Conservation (phyloP, 2,329 filamentous ascomycete species). For the Hansfordia pulvinata region DNA sequence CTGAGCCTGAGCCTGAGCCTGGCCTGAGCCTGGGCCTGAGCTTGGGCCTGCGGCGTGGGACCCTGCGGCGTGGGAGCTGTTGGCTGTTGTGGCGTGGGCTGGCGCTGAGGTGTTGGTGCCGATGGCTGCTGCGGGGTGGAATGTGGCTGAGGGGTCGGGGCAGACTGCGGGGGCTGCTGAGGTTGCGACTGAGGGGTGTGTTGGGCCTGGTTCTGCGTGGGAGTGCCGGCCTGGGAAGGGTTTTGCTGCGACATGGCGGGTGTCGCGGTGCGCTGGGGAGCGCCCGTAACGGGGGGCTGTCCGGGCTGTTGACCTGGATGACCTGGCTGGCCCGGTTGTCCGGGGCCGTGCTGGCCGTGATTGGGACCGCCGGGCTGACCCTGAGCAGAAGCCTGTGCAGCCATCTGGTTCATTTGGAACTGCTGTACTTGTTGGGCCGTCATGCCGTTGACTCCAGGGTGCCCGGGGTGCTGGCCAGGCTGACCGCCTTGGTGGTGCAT, state of each 20-base stretch:
- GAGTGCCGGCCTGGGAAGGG: too few species aligned
- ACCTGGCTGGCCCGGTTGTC: too few species aligned
- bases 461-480: constrained; percentile 18
- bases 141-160: constrained; percentile 21
- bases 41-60: constrained; percentile 9
- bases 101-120: constrained; percentile 10
- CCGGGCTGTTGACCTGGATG: too few species aligned
- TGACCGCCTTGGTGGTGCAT: constrained; percentile 24
- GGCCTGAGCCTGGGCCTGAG: constrained; percentile 17
- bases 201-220: too few species aligned
- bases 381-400: constrained; percentile 25
- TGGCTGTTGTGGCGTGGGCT: constrained; percentile 10
- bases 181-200: constrained; percentile 25
- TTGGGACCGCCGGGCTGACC: too few species aligned
- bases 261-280: too few species aligned
- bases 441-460: constrained; percentile 20
- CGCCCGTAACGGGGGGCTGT: too few species aligned
- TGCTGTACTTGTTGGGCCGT: constrained; percentile 26
- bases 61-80: too few species aligned
- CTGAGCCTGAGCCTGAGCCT: too few species aligned
- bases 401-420: constrained; percentile 21
- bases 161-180: constrained; percentile 22
- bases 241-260: too few species aligned
- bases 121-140: constrained; percentile 15
- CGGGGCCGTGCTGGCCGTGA: too few species aligned